These are phyloP conservation scores for Chaetomidium leptoderma DNA, from an alignment of 495 filamentous ascomycete species.

Conservation along the genomic window DNA sequence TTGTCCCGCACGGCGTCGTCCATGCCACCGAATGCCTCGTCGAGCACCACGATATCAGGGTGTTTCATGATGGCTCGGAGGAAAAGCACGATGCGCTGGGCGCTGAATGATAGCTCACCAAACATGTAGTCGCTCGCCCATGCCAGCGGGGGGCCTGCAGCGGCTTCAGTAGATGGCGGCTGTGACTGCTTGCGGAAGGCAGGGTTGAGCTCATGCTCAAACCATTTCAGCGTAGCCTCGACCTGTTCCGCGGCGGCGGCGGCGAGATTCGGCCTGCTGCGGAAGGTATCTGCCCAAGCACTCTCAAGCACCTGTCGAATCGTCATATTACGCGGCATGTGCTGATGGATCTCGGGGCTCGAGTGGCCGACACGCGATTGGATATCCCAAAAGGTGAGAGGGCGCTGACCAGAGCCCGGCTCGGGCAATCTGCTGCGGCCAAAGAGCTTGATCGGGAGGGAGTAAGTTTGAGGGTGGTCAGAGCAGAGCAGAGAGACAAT, in stretches of 20 bases:
- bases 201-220: conserved; percentile 68
- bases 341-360: conserved; percentile 86
- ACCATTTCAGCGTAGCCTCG: conserved; percentile 64
- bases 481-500: conserved; percentile 87
- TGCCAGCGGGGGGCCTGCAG: conserved; percentile 34
- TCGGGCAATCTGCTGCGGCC: conserved; percentile 74
- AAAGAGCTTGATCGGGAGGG: conserved; percentile 79
- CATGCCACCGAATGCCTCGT: conserved; percentile 92
- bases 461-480: conserved; percentile 92
- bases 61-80: conserved; percentile 75
- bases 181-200: neutral
- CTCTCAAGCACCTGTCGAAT: conserved; percentile 72
- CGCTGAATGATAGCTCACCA: conserved; percentile 66
- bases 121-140: conserved; percentile 72
- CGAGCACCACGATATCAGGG: conserved; percentile 84
- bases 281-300: conserved; percentile 86
- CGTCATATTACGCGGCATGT: conserved; percentile 78
- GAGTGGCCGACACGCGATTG: conserved; percentile 87
- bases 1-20: conserved; percentile 75
- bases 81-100: conserved; percentile 81
- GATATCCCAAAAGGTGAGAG: conserved; percentile 86
- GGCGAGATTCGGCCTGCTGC: conserved; percentile 60
- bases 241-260: conserved; percentile 52
- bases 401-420: conserved; percentile 56
- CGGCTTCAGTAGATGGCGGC: neutral